These are phyloP conservation scores for Apiotrichum gracile DNA, from an alignment of 1,284 basidiomycete species.

Conservation along the genomic window DNA sequence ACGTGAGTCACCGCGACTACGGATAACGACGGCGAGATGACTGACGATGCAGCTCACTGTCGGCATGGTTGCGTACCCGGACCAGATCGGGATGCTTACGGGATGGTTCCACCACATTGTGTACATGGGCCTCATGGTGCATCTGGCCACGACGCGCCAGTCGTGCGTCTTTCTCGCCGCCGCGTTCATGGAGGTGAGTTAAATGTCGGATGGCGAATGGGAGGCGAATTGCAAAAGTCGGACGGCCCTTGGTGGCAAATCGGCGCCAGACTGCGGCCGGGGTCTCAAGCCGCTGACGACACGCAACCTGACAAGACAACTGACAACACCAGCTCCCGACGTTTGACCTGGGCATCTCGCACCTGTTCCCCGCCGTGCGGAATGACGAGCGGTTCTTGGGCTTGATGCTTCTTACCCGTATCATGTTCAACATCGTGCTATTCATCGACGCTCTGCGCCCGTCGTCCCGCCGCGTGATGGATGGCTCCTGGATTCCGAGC, in stretches of 20 bases:
- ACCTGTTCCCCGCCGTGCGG: conserved; percentile 51
- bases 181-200: conserved; percentile 53
- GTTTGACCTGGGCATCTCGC: conserved; percentile 53
- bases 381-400: conserved; percentile 54
- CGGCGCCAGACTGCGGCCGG: not conserved
- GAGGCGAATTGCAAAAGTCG: too few relatives aligned
- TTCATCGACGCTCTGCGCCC: conserved; percentile 45
- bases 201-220: too few relatives aligned
- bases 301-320: too few relatives aligned
- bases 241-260: not conserved
- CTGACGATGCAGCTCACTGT: conserved; percentile 28
- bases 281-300: too few relatives aligned
- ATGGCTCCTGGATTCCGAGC: conserved; percentile 48
- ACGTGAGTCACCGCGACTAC: conserved; percentile 17
- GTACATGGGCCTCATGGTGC: conserved; percentile 53
- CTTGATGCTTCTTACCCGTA: conserved; percentile 56
- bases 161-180: conserved; percentile 53
- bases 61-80: conserved; percentile 32
- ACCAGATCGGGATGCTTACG: conserved; percentile 53
- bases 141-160: conserved; percentile 48
- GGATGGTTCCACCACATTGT: conserved; percentile 60
- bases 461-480: conserved; percentile 33
- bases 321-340: conserved; percentile 55
- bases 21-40: too few relatives aligned
- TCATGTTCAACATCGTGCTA: conserved; percentile 52